Evolutionary conservation across 106 monocot genomes (phyloP).

Genomic region (Agapanthus africanus): DNA sequence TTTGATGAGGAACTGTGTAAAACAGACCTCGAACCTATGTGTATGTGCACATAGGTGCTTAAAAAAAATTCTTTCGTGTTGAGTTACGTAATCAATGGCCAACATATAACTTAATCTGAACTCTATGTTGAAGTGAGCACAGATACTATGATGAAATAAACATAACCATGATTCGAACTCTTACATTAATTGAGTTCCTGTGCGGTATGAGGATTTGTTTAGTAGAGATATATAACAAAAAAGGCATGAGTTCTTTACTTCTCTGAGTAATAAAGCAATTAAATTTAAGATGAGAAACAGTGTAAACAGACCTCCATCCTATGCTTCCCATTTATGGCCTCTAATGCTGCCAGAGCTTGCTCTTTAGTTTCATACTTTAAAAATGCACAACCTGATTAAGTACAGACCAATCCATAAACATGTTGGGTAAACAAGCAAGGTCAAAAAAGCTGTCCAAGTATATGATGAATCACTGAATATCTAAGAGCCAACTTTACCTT

Average conservation of each 20-base stretch:
- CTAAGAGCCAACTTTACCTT: slow-evolving; percentile 46
- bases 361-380: slow-evolving; percentile 87
- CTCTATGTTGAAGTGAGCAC: no score
- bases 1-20: no score
- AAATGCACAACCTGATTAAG: slow-evolving; percentile 82
- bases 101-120: no score
- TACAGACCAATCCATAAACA: slow-evolving; percentile 7
- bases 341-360: slow-evolving; percentile 85
- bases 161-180: no score
- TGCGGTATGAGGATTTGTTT: no score
- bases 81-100: no score
- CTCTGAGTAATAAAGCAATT: neutral
- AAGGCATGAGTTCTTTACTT: neutral
- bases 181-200: no score
- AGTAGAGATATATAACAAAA: no score
- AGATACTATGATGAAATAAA: no score
- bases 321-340: slow-evolving; percentile 88
- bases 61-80: no score
- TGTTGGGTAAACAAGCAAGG: neutral
- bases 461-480: slow-evolving; percentile 1
- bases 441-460: neutral
- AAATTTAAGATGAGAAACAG: neutral
- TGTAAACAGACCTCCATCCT: slow-evolving; percentile 71
- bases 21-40: no score
- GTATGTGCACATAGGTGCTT: no score